phyloP scores from a whole-genome alignment of 192 early-diverging fungal species.

The Diversispora eburnea region DNA sequence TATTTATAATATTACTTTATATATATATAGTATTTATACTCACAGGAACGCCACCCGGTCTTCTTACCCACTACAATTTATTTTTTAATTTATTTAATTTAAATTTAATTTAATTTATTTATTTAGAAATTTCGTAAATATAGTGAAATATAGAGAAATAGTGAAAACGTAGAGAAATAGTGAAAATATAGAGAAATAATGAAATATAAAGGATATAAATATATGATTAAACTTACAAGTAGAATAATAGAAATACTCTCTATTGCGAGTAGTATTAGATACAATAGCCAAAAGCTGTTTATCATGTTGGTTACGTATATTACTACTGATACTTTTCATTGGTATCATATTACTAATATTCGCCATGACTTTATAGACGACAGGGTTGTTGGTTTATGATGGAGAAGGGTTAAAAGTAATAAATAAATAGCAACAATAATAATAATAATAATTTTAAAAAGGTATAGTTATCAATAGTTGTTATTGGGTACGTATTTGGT shows the following conservation, averaged over 20 bases:
- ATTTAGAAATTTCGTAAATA: not conserved
- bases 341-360: not conserved
- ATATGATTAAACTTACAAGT: slow-evolving; percentile 3
- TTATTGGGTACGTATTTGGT: no score
- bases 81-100: no score
- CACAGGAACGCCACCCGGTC: slow-evolving; percentile 17
- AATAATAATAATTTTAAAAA: no score
- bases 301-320: not conserved
- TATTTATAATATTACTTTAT: not conserved
- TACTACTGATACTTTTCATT: not conserved
- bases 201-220: not conserved
- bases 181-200: not conserved
- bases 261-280: not conserved
- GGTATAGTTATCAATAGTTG: no score
- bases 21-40: not conserved
- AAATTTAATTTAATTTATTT: no score
- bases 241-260: slow-evolving; percentile 5
- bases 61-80: not conserved
- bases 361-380: not conserved
- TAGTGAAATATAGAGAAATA: not conserved
- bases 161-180: not conserved
- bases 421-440: no score
- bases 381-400: no score
- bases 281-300: not conserved
- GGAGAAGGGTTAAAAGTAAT: no score